Percentiles rank a stretch among this genome's conserved stretches.
phyloP scores from a whole-genome alignment of 2,329 filamentous ascomycete species.

The Trichoderma afroharzianum region DNA sequence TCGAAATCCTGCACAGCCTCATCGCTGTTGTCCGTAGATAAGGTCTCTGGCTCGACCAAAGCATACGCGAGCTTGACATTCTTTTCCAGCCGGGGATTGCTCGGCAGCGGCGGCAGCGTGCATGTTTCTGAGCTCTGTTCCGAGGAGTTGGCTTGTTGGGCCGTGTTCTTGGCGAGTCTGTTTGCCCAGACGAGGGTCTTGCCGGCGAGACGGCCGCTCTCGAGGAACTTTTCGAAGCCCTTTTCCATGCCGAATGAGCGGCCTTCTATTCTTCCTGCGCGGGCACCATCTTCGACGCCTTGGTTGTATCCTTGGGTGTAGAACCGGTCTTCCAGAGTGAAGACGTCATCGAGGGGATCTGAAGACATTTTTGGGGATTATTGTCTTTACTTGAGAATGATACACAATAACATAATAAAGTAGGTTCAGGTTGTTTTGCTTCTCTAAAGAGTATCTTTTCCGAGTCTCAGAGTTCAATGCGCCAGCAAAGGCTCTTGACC shows the following conservation, averaged over 20 bases:
- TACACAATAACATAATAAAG: background rate
- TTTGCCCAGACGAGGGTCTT: conserved; percentile 81
- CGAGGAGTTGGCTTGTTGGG: background rate
- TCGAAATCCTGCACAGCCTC: conserved; percentile 90
- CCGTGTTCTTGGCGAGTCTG: conserved; percentile 43
- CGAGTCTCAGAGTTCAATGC: background rate
- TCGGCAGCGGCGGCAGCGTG: conserved; percentile 42
- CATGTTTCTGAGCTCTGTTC: conserved; percentile 14
- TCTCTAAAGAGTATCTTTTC: background rate
- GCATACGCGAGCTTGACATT: conserved; percentile 73
- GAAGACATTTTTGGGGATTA: conserved; percentile 24
- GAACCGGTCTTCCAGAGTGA: conserved; percentile 64
- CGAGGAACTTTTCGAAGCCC: conserved; percentile 87
- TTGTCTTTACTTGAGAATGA: background rate
- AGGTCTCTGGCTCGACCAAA: conserved; percentile 71
- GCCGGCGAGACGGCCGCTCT: conserved; percentile 74
- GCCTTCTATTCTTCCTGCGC: conserved; percentile 80
- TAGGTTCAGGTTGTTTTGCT: background rate
- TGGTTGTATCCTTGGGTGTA: conserved; percentile 78
- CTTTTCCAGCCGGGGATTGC: conserved; percentile 66
- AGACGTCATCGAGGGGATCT: conserved; percentile 55
- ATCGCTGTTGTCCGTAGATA: conserved; percentile 80
- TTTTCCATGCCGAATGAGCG: conserved; percentile 87
- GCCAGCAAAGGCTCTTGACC: background rate
- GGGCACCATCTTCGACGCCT: conserved; percentile 70